Conservation (phyloP, 2,329 filamentous ascomycete genomes). For the Beauveria sp. region DNA sequence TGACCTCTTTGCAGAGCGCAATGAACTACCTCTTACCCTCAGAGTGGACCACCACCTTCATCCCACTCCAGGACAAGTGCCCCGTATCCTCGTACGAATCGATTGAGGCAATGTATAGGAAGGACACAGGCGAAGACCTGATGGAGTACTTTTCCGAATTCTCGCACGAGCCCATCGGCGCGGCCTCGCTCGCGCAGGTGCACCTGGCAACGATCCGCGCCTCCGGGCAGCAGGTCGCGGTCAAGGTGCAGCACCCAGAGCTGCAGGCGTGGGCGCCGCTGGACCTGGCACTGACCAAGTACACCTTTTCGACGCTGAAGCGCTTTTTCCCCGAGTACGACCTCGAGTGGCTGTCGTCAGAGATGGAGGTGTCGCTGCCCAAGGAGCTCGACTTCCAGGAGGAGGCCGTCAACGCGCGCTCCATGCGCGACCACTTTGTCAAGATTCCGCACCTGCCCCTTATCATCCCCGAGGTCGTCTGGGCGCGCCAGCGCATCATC, state of each 20-base stretch:
- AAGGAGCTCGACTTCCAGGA: constrained; percentile 84
- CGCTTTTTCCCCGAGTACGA: constrained; percentile 97
- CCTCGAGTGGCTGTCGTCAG: constrained; percentile 86
- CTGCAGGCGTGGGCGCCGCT: constrained; percentile 85
- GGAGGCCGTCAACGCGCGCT: constrained; percentile 76
- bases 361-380: constrained; percentile 86
- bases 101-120: constrained; percentile 76
- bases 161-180: constrained; percentile 71
- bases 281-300: constrained; percentile 77
- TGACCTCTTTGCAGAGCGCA: constrained; percentile 55
- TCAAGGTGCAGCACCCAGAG: constrained; percentile 91
- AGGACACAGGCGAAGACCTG: constrained; percentile 72
- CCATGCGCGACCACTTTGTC: constrained; percentile 74
- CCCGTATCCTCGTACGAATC: constrained; percentile 85
- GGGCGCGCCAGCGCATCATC: constrained; percentile 80
- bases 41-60: constrained; percentile 94
- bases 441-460: constrained; percentile 68
- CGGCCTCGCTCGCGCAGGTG: constrained; percentile 89
- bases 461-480: constrained; percentile 81
- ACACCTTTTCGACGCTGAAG: constrained; percentile 85
- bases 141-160: constrained; percentile 84
- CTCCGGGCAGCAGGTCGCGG: constrained; percentile 78
- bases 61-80: constrained; percentile 92
- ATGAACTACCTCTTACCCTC: constrained; percentile 88
- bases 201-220: constrained; percentile 79